A percentile compares a stretch with the other conserved stretches of the same genome.
Conservation (phyloP, 345 rosid genomes). For the Eucalyptus guilfoylei region DNA sequence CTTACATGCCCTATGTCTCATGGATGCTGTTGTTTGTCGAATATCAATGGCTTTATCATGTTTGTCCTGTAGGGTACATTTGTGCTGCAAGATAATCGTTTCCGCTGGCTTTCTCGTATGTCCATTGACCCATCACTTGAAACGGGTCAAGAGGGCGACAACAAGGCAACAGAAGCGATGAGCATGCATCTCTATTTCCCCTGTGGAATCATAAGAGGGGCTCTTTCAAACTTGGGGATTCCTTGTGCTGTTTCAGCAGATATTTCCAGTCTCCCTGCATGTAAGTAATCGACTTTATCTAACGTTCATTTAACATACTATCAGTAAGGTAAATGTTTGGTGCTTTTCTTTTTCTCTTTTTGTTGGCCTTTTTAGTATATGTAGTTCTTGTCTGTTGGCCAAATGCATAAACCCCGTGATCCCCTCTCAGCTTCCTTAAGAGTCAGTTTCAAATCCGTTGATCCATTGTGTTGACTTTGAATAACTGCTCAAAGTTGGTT, state of each 20-base stretch:
- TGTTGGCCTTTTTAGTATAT: background rate
- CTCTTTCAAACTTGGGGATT: slow-evolving; percentile 92
- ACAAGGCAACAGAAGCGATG: slow-evolving; percentile 56
- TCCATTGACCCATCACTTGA: slow-evolving; percentile 49
- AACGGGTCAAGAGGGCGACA: slow-evolving; percentile 50
- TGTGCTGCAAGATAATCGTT: slow-evolving; percentile 92
- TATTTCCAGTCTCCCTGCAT: slow-evolving; percentile 86
- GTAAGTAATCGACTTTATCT: slow-evolving; percentile 26
- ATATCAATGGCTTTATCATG: background rate
- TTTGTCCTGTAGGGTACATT: slow-evolving; percentile 72
- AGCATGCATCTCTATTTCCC: slow-evolving; percentile 93
- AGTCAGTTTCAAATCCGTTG: background rate
- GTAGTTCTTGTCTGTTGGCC: background rate
- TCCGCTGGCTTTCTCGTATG: slow-evolving; percentile 82
- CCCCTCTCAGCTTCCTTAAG: background rate
- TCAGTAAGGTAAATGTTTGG: background rate
- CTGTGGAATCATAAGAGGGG: slow-evolving; percentile 94
- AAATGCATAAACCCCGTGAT: background rate
- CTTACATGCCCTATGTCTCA: background rate
- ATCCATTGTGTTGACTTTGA: background rate
- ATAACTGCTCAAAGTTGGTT: background rate
- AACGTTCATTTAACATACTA: background rate
- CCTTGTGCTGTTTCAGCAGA: slow-evolving; percentile 97
- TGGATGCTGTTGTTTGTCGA: background rate
- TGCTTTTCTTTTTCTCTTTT: background rate